Base-by-base conservation (phyloP, 768 basidiomycete species). In the Mycena galericulata region DNA sequence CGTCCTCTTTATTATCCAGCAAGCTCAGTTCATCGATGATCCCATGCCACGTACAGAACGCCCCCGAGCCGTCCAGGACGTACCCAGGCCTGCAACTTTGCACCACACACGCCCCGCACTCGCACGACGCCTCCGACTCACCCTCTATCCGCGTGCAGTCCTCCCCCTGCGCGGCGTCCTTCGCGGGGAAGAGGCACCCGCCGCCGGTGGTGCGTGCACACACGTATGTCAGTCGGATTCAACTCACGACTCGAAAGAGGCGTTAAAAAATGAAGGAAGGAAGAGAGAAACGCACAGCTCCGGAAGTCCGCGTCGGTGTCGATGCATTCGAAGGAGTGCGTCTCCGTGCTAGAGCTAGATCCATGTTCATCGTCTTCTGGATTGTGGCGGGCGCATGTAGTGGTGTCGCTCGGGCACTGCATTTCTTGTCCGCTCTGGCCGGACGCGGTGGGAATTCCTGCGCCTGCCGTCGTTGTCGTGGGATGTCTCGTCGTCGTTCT, bases 71-170 rank as follows among this genome's bases (percentile, higher is more conserved):
- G 34, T 53, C 61, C 27, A 51, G 50, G 29, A 62, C 29, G 9
- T 53, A 62, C 7, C 61, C 49, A 15, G 61, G 61, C 4, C 61
- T 41, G 40, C 61, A 62, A 27, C 38, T 51, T 17, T 50, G 49
- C 38, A 62, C 60, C 22, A 51, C 29, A n/a, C 60, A 62, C 1
- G 27, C 40, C 15, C 61, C 61, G 20, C 38, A 62, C 38, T 62
- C 50, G 22, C 61, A 62, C 1, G 4, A 10, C 20, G 61, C 49
- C 27, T 62, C 61, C 50, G 61, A 26, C 2, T 29, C 61, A 15
- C 61, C 61, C 50, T 51, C 49, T 4, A 62, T 53, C 29, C 38
- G 18, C 26, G 49, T 62, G 47, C 61, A 62, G n/a, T 62, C 61
- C 12, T 62, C 40, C 14, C 61, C 61, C 12, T 9, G 14, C 22